Conservation (phyloP, 1,139 yeast species). For the Candida neerlandica region DNA sequence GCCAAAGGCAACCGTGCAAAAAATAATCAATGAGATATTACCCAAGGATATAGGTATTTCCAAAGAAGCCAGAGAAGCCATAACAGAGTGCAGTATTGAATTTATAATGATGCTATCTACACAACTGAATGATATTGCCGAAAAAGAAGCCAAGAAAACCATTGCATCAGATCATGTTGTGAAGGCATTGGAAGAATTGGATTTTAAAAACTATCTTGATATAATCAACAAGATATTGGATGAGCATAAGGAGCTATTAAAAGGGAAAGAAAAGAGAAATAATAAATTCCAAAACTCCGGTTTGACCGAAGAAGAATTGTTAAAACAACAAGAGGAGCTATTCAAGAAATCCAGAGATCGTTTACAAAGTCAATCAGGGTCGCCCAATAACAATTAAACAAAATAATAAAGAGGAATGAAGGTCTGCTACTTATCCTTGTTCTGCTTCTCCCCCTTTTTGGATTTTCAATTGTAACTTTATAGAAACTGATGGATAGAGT, state of each 20-base stretch:
- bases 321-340: constrained; percentile 89
- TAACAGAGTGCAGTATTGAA: constrained; percentile 94
- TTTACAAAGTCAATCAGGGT: constrained; percentile 44
- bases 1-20: constrained; percentile 88
- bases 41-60: constrained; percentile 87
- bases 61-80: constrained; percentile 92
- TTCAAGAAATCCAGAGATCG: constrained; percentile 87
- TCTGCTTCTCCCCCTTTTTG: too few relatives aligned
- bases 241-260: constrained; percentile 86
- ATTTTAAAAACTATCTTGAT: constrained; percentile 82
- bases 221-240: constrained; percentile 77
- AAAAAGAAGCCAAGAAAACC: constrained; percentile 92
- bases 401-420: not conserved
- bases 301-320: constrained; percentile 84
- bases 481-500: not conserved
- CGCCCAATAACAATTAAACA: constrained; percentile 10
- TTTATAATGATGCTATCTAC: constrained; percentile 93
- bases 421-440: not conserved
- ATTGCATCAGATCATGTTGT: constrained; percentile 96
- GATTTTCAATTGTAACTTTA: not conserved
- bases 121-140: constrained; percentile 95
- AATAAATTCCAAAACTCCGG: constrained; percentile 95
- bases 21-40: constrained; percentile 85
- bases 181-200: constrained; percentile 85
- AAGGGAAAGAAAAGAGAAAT: constrained; percentile 87